Conservation (phyloP, 2,329 filamentous ascomycete genomes). For the Paracamarosporium sp. region DNA sequence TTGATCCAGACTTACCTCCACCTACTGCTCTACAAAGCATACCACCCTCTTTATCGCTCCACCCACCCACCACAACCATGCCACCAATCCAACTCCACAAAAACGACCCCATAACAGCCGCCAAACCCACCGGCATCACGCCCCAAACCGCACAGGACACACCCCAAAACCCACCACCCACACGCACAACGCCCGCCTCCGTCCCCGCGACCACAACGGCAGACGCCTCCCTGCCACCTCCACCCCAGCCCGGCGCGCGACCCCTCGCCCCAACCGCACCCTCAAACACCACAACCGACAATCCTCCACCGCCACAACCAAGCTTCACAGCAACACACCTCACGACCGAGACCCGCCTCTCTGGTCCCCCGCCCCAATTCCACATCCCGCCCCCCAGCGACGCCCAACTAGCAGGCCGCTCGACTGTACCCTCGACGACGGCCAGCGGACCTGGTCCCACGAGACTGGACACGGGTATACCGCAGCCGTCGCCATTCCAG, state of each 20-base stretch:
- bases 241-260: conserved; percentile 51
- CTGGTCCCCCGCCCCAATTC: conserved; percentile 47
- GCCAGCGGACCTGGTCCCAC: conserved; percentile 42
- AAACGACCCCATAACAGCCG: conserved; percentile 51
- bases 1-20: not conserved
- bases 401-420: conserved; percentile 47
- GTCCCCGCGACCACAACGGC: conserved; percentile 39
- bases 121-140: conserved; percentile 45
- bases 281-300: not conserved
- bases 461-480: conserved; percentile 47
- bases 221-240: conserved; percentile 30
- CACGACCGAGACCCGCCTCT: conserved; percentile 38
- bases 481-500: conserved; percentile 32
- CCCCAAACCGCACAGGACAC: conserved; percentile 42
- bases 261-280: conserved; percentile 29
- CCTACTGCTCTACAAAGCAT: not conserved
- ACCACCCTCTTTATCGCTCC: not conserved
- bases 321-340: conserved; percentile 42
- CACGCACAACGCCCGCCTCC: conserved; percentile 38
- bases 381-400: conserved; percentile 46
- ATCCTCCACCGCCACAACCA: conserved; percentile 46
- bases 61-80: conserved; percentile 43
- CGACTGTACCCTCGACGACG: conserved; percentile 39
- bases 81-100: conserved; percentile 56
- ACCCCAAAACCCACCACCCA: conserved; percentile 38